Conservation (phyloP, 2,329 filamentous ascomycete species). For the Microascus cirrosus region DNA sequence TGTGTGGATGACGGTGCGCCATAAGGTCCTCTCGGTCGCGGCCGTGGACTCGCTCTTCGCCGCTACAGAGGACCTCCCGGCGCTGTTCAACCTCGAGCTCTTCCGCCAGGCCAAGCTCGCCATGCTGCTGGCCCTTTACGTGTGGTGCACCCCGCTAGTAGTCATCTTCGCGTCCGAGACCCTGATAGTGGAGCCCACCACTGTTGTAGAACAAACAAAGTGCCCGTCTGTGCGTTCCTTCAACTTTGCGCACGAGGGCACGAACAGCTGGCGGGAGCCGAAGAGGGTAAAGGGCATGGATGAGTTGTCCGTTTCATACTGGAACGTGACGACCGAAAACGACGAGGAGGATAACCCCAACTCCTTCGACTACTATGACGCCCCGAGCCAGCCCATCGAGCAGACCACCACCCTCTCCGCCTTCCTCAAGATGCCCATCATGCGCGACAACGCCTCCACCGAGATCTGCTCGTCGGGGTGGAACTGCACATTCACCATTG, state of each 20-base stretch:
- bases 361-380: constrained; percentile 21
- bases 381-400: constrained; percentile 12
- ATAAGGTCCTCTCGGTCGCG: constrained; percentile 10
- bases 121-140: constrained; percentile 19
- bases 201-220: constrained; percentile 11
- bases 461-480: constrained; percentile 19
- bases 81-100: constrained; percentile 17
- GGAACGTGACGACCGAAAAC: constrained; percentile 17
- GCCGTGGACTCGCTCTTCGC: constrained; percentile 19
- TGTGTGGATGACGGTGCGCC: constrained; percentile 12
- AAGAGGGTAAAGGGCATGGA: constrained; percentile 14
- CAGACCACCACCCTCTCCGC: constrained; percentile 16
- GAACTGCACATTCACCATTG: constrained; percentile 21
- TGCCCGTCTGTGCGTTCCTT: constrained; percentile 18
- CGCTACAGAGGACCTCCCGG: constrained; percentile 18
- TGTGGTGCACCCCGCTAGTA: constrained; percentile 25
- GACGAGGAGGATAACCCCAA: constrained; percentile 8
- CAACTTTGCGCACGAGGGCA: constrained; percentile 21
- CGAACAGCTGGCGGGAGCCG: constrained; percentile 19
- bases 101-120: constrained; percentile 19
- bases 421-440: constrained; percentile 13
- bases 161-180: constrained; percentile 26
- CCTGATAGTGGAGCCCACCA: constrained; percentile 17
- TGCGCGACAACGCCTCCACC: constrained; percentile 14
- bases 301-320: constrained; percentile 17